Conservation (phyloP, 768 basidiomycete genomes). For the Auriscalpium orientale region DNA sequence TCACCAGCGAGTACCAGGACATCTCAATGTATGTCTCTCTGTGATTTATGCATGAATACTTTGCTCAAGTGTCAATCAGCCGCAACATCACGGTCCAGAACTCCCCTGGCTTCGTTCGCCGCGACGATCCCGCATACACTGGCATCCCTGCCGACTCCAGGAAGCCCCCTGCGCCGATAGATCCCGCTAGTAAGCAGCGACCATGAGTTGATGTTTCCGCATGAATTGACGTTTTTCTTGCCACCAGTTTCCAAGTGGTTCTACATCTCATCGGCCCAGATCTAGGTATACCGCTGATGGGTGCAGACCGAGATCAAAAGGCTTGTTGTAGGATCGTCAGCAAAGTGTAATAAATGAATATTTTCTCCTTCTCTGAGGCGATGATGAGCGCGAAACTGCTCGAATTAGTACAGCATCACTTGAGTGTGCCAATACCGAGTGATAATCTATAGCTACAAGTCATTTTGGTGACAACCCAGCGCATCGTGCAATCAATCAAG, state of each 20-base stretch:
- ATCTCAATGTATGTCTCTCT: constrained; percentile 70
- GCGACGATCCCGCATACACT: constrained; percentile 57
- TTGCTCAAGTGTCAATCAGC: constrained; percentile 32
- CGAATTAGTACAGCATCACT: neutral
- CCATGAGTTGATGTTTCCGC: neutral
- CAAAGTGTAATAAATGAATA: no score
- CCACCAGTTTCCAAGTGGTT: constrained; percentile 81
- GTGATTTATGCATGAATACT: neutral
- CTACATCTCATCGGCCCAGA: constrained; percentile 86
- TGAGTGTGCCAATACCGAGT: neutral
- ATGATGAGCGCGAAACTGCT: neutral
- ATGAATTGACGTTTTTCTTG: neutral
- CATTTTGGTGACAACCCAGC: neutral
- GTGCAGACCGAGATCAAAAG: neutral
- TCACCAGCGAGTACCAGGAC: constrained; percentile 72
- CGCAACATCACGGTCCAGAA: constrained; percentile 71
- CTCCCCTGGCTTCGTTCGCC: constrained; percentile 60
- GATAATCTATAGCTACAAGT: constrained; percentile 13
- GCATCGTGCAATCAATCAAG: neutral
- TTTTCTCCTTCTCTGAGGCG: neutral
- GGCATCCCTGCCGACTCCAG: constrained; percentile 71
- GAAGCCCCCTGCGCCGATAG: constrained; percentile 81
- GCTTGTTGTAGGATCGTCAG: no score
- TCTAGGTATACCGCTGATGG: constrained; percentile 30
- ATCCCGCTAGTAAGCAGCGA: constrained; percentile 71